phyloP scores from a whole-genome alignment of 2,329 filamentous ascomycete species.

The Colletotrichum shisoi region DNA sequence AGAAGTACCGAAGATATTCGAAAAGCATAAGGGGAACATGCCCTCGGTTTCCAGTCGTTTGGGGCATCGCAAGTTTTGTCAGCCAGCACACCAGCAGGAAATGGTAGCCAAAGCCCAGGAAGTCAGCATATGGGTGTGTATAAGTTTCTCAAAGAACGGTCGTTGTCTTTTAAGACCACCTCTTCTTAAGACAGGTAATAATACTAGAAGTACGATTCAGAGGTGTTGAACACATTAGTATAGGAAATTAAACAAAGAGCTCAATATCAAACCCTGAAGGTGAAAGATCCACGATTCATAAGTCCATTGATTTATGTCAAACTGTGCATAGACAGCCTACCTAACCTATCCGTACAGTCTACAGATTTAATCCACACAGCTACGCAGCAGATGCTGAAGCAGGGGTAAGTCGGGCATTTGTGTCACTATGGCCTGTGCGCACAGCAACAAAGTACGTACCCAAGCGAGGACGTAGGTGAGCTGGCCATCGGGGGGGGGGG shows the following conservation, averaged over 20 bases:
- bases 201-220: background rate
- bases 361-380: background rate
- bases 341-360: too few relatives aligned
- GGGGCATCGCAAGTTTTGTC: background rate
- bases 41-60: background rate
- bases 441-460: conserved; percentile 9
- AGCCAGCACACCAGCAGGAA: background rate
- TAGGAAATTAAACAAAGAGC: background rate
- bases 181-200: background rate
- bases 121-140: background rate
- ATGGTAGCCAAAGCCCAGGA: background rate
- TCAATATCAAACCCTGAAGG: background rate
- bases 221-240: conserved; percentile 6
- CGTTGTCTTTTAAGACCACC: background rate
- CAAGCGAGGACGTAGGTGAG: too few relatives aligned
- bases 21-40: background rate
- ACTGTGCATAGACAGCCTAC: conserved; percentile 22
- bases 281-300: conserved; percentile 22
- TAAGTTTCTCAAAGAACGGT: too few relatives aligned
- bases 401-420: conserved; percentile 33
- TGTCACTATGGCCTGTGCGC: conserved; percentile 31
- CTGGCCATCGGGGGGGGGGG: too few relatives aligned
- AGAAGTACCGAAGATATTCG: background rate
- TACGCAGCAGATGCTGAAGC: conserved; percentile 30
- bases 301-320: conserved; percentile 15